phyloP scores from a whole-genome alignment of 2,329 filamentous ascomycete species.

The Sporothrix variecibatus region DNA sequence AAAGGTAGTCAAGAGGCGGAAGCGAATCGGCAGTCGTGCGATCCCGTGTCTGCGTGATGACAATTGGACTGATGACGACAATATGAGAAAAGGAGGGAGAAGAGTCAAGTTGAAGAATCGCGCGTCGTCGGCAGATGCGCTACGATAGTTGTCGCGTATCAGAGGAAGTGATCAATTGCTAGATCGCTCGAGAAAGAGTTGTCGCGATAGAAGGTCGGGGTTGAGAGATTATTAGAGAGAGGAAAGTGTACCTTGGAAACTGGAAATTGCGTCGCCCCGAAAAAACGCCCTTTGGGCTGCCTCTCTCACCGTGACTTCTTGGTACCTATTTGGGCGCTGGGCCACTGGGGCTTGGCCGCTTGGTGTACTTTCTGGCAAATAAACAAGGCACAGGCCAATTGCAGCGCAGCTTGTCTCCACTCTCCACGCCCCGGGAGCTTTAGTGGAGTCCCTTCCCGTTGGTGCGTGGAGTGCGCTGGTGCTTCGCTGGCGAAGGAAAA shows the following conservation, averaged over 20 bases:
- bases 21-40: neutral
- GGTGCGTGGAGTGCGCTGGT: neutral
- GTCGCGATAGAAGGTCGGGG: neutral
- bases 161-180: neutral
- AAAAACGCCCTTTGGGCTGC: slow-evolving; percentile 1
- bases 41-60: neutral
- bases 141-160: neutral
- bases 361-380: neutral
- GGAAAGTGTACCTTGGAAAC: neutral
- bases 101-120: neutral
- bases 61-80: neutral
- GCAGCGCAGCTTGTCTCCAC: neutral
- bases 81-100: neutral
- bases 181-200: neutral
- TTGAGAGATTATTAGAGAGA: neutral
- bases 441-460: neutral
- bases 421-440: neutral
- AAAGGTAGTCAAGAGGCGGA: neutral
- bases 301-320: neutral
- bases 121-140: neutral
- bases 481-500: neutral
- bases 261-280: neutral
- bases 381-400: neutral
- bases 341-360: neutral
- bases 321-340: neutral